Base-by-base conservation (phyloP, 2,329 filamentous ascomycete species). In the Claviceps africana region DNA sequence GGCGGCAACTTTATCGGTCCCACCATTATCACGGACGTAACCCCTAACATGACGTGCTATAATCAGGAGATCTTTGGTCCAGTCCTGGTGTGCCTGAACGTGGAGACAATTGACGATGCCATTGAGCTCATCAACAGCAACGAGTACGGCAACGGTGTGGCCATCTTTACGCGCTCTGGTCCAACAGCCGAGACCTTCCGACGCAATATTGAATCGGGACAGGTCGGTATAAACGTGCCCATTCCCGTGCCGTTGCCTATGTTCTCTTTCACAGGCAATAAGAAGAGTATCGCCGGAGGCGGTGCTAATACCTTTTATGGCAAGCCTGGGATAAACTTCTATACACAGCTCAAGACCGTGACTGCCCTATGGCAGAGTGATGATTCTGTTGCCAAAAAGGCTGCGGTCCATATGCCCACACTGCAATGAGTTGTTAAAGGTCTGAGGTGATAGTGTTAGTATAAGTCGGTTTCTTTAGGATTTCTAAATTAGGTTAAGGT, bases 321-420 rank as follows among this genome's bases (percentile, higher is more conserved):
- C 59, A 86, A 87, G 70, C 88, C 89, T 0, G 93, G 91, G 25
- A 71, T 98, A 65, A 83, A 86, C 65, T 98, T 98, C 67, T 97
- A 95, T 70, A 98, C 93, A 3, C 93, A 97, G 72, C 79, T 86
- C 65, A 97, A 98, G 86, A 98, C 93, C 2, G 93, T 98, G 48
- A 98, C 93, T 51, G 85, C 88, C 59, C 72, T 94, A 66, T 98
- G 93, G 93, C 81, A 82, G 63, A 82, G 79, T 55, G 82, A 90
- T 63, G 90, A 96, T 71, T 90, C 88, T 1, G 78, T 93, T 48
- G 83, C 82, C 52, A 86, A 83, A 59, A 91, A 90, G 78, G 90
- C 90, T 17, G 81, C 83, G 62, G 88, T 94, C 11, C 79, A 86
- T 56, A 97, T 97, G 91, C 91, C 91, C 21, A 79, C 73, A 25